A percentile compares a stretch with the other conserved stretches of the same genome.
Conservation (phyloP, 257 asterid species). For the Przewalskia tangutica region DNA sequence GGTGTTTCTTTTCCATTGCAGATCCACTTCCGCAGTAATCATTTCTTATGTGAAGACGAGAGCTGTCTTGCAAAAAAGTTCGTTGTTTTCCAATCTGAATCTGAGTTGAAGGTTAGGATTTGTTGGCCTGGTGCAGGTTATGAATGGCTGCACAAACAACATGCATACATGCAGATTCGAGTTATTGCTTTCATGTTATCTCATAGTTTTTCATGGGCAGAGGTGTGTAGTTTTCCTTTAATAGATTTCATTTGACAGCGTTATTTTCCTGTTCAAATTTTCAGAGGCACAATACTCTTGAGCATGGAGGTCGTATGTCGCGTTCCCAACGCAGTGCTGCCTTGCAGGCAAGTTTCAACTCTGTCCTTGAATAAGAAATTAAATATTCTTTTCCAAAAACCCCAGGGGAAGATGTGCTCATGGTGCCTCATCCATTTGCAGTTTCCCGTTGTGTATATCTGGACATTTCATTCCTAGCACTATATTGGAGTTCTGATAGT, state of each 20-base stretch:
- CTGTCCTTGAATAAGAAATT: neutral
- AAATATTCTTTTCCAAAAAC: neutral
- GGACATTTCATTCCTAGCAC: neutral
- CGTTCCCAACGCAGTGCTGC: slow-evolving; percentile 95
- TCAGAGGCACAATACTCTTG: slow-evolving; percentile 87
- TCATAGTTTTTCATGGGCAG: neutral
- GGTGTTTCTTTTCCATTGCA: slow-evolving; percentile 19
- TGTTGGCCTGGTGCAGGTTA: neutral
- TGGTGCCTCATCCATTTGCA: neutral
- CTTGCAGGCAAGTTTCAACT: slow-evolving; percentile 59
- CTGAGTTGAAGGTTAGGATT: slow-evolving; percentile 71
- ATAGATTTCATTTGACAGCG: neutral
- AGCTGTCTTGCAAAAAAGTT: slow-evolving; percentile 83
- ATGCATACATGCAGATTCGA: neutral
- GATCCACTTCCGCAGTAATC: slow-evolving; percentile 80
- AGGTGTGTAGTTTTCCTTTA: neutral
- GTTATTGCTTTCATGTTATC: neutral
- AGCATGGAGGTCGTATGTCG: slow-evolving; percentile 96
- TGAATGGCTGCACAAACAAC: neutral
- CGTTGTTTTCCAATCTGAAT: slow-evolving; percentile 64
- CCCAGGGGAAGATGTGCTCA: neutral
- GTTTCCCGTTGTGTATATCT: neutral
- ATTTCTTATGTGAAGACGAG: slow-evolving; percentile 89
- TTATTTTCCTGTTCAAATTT: slow-evolving; percentile 12
- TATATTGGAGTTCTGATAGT: neutral